Conservation (phyloP, 257 asterid genomes). For the Solanum ahanhuiri region DNA sequence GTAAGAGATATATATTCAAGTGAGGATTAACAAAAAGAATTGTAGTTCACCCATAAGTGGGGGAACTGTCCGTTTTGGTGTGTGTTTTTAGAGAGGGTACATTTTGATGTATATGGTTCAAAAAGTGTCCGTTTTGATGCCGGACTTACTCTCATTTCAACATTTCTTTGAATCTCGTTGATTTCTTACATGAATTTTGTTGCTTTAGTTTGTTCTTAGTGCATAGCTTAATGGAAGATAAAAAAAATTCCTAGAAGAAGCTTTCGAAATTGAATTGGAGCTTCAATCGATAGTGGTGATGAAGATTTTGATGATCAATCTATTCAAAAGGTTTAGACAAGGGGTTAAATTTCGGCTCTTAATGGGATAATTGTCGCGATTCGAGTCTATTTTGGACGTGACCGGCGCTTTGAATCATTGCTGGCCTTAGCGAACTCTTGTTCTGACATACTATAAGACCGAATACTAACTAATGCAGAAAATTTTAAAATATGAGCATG, state of each 20-base stretch:
- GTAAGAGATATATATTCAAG: too few species aligned
- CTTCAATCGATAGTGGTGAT: not conserved
- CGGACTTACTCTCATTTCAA: not conserved
- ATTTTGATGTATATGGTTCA: rapidly evolving
- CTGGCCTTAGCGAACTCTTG: too few species aligned
- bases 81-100: too few species aligned
- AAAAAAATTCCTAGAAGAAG: not conserved
- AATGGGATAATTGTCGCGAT: too few species aligned
- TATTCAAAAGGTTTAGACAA: not conserved
- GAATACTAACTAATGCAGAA: too few species aligned
- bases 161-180: not conserved
- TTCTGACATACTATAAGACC: too few species aligned
- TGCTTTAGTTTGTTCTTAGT: not conserved
- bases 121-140: not conserved
- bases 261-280: not conserved
- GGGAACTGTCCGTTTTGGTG: not conserved
- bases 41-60: not conserved
- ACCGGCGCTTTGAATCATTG: rapidly evolving
- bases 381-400: too few species aligned
- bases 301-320: not conserved
- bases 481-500: too few species aligned
- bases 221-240: not conserved
- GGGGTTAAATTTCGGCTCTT: not conserved
- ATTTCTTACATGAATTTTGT: not conserved
- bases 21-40: too few species aligned